Evolutionary conservation across 1,139 yeast species (phyloP).

Genomic region (Lodderomyces pseudojiufengensis): DNA sequence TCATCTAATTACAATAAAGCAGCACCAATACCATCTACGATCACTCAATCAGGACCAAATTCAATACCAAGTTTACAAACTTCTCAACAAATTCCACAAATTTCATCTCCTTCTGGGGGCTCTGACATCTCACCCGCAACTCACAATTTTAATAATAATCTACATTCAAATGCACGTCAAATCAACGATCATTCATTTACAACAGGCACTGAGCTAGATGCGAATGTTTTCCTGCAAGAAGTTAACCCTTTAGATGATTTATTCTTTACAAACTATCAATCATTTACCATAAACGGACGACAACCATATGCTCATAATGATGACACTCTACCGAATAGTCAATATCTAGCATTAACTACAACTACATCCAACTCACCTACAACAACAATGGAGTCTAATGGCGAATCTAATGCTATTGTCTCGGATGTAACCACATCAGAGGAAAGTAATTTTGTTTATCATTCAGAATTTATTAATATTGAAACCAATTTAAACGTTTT

Average conservation of each 20-base stretch:
- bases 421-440: constrained; percentile 6
- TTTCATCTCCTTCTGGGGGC: constrained; percentile 14
- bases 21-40: constrained; percentile 6
- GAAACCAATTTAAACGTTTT: constrained; percentile 26
- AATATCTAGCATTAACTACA: neutral
- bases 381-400: constrained; percentile 31
- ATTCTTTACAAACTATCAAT: constrained; percentile 18
- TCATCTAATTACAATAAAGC: neutral
- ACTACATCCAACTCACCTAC: constrained; percentile 34
- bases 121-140: constrained; percentile 12
- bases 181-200: no score
- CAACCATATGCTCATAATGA: constrained; percentile 6
- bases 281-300: constrained; percentile 2
- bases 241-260: constrained; percentile 42
- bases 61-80: no score
- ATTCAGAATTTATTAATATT: constrained; percentile 21
- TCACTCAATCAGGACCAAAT: neutral
- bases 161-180: neutral
- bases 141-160: neutral
- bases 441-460: constrained; percentile 16
- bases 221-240: constrained; percentile 34
- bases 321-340: neutral
- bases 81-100: neutral
- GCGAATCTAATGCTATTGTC: constrained; percentile 3
- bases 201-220: constrained; percentile 16